Percentiles rank a stretch among this genome's conserved stretches.
Conservation (phyloP, 1,284 basidiomycete genomes). For the Tilletia setariae region DNA sequence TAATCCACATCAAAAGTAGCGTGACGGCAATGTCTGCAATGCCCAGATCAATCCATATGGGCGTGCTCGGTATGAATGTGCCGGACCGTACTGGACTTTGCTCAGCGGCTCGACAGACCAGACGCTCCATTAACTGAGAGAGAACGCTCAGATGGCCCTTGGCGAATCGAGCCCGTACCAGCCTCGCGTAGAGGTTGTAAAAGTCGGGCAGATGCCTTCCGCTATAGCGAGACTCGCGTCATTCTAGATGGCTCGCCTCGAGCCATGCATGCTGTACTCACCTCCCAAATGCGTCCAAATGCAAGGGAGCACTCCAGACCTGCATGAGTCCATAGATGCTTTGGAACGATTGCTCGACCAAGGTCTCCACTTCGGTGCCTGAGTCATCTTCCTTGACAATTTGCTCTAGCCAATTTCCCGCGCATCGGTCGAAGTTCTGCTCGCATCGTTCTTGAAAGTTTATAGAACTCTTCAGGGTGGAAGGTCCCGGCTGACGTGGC, state of each 20-base stretch:
- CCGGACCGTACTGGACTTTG: background rate
- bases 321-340: background rate
- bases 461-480: background rate
- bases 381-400: background rate
- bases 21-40: slow-evolving; percentile 7
- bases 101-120: background rate
- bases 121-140: background rate
- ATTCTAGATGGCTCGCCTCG: background rate
- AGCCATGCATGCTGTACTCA: background rate
- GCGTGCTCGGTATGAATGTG: background rate
- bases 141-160: background rate
- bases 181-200: background rate
- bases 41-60: slow-evolving; percentile 12
- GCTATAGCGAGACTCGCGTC: background rate
- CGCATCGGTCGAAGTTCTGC: background rate
- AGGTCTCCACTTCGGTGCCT: background rate
- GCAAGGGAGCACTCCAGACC: background rate
- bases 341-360: background rate
- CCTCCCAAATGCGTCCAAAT: background rate
- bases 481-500: background rate
- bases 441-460: slow-evolving; percentile 1
- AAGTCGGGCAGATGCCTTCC: background rate
- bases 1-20: background rate
- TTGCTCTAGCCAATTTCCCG: background rate
- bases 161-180: background rate